Conservation (phyloP, 768 basidiomycete genomes). For the Dendrothele bispora region DNA sequence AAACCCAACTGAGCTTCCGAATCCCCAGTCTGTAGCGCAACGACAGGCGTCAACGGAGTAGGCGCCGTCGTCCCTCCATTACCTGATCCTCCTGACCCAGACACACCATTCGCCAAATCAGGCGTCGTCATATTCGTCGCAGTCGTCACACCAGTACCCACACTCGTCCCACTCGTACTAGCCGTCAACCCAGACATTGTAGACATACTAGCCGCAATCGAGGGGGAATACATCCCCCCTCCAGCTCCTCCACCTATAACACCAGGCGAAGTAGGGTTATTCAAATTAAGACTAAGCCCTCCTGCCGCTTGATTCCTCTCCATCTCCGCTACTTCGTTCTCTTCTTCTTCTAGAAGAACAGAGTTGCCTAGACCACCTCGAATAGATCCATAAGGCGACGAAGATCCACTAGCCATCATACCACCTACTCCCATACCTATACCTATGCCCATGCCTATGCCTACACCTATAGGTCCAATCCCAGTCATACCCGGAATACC, state of each 20-base stretch:
- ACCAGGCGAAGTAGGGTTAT: too few species aligned
- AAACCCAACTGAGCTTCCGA: conserved; percentile 74
- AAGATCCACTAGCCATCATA: too few species aligned
- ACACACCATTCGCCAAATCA: conserved; percentile 36
- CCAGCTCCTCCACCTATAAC: conserved; percentile 25
- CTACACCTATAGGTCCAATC: too few species aligned
- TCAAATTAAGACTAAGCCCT: conserved; percentile 21
- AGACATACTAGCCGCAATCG: conserved; percentile 8
- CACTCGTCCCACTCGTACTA: conserved; percentile 30
- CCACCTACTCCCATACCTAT: too few species aligned
- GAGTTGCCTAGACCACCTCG: conserved; percentile 52
- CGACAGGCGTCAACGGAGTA: conserved; percentile 66
- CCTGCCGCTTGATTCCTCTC: conserved; percentile 40
- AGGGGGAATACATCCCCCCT: conserved; percentile 16
- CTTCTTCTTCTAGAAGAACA: conserved; percentile 71
- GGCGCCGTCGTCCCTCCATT: conserved; percentile 48
- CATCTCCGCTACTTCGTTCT: conserved; percentile 67
- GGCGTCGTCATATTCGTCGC: conserved; percentile 64
- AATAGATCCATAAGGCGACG: conserved; percentile 59
- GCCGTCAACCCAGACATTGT: conserved; percentile 56
- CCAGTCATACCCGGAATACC: too few species aligned
- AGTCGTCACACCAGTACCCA: conserved; percentile 33
- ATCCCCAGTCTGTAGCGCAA: conserved; percentile 70
- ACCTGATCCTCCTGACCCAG: conserved; percentile 23
- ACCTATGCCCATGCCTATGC: too few species aligned